Base-by-base conservation (phyloP, 2,329 filamentous ascomycete species). In the Xylaria sp. region DNA sequence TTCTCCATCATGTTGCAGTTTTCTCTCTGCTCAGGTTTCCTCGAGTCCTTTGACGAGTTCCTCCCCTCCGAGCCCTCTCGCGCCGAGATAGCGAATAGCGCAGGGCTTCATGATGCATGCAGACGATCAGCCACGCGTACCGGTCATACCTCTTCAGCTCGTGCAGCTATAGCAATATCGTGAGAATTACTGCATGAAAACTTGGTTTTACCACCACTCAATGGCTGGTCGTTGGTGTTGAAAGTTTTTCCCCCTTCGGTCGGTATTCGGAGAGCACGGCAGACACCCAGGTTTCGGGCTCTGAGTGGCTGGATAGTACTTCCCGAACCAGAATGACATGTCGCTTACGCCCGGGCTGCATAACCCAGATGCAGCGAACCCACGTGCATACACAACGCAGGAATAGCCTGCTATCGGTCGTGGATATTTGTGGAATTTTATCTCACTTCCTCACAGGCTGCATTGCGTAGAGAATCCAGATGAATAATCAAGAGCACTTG, bases 231-330 rank as follows among this genome's bases (percentile, higher is more conserved):
- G 18, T 55, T 20, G 28, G 18, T 37, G 6, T 37, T 20, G 28
- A 7, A 2, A 4, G 1, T 9, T 48, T 23, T 48, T 10, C 10
- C 18, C 9, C n/a, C 6, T 13, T 18, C 23, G 44, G 46, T 68
- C 66, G 66, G 61, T 28, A 56, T 68, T 68, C 61, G 61, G 66
- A 58, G 55, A 60, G 15, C 32, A 37, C 18, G 55, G 39, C 41
- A 18, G 28, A 39, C 18, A 23, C 54, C 39, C 6, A 3, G 34
- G 32, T 23, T 39, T 64, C 56, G 66, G 66, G 34, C 28, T 65
- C 50, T 65, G 61, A 65, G 32, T 68, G 61, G 61, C 55, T 68
- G 48, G 44, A 48, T 65, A 54, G 66, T 68, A 61, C 37, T 68
- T 59, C 66, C 66, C n/a, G 50, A 65, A 56, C 32, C 41, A 50